These are phyloP conservation scores for Bromus sterilis DNA, from an alignment of 176 grass and related monocot species.

Conservation along the genomic window DNA sequence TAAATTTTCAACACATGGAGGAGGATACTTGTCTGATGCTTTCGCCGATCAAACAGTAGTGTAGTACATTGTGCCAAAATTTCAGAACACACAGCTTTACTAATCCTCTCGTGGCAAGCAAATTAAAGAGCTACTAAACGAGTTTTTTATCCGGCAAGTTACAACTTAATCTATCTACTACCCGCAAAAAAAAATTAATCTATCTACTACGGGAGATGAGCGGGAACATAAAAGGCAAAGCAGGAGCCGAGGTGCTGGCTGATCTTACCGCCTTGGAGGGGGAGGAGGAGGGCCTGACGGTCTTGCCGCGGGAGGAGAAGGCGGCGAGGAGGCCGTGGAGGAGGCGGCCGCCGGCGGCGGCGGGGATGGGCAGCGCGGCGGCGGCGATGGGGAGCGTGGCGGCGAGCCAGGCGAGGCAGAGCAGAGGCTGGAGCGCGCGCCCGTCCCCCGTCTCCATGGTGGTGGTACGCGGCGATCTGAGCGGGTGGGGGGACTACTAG, in stretches of 20 bases:
- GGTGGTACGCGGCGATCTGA: not conserved
- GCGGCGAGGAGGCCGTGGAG: conserved; percentile 24
- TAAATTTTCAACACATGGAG: not conserved
- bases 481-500: not conserved
- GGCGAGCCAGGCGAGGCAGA: conserved; percentile 42
- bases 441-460: conserved; percentile 28
- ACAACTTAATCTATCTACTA: too few species aligned
- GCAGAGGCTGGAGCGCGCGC: conserved; percentile 16
- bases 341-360: conserved; percentile 20
- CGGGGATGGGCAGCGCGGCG: conserved; percentile 41
- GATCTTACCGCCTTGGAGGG: conserved; percentile 36
- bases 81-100: not conserved
- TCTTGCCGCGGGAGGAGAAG: conserved; percentile 48
- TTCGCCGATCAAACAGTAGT: not conserved
- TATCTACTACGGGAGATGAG: not conserved
- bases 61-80: not conserved
- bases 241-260: not conserved
- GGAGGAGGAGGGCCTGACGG: conserved; percentile 7
- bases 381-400: conserved; percentile 38
- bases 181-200: too few species aligned
- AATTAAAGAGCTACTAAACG: not conserved
- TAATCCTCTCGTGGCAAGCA: not conserved
- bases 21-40: not conserved
- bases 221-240: not conserved
- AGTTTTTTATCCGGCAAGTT: too few species aligned